Evolutionary conservation across 2,329 filamentous ascomycete genomes (phyloP), one percentile per base, ranked within the genome.

Genomic region (Colletotrichum caudatum): DNA sequence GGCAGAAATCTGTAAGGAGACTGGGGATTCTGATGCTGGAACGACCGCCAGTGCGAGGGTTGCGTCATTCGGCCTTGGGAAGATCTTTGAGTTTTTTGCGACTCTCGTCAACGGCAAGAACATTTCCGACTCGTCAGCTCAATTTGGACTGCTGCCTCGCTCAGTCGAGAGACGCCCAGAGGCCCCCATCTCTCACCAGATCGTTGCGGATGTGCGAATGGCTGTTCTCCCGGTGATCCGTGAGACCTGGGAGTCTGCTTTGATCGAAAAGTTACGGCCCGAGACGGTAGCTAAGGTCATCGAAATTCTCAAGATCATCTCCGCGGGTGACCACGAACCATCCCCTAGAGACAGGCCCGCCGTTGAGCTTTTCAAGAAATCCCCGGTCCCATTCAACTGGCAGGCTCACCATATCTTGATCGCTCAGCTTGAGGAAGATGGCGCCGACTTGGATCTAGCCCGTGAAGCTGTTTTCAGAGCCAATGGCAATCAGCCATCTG

Each of bases 151-250:
- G 26, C 76, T 81, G 3, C 75, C 78, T 7, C 78, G 80, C 16
- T 79, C 81, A n/a, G 76, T 76, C 6, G 85, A 86, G 20, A 81
- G 86, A 53, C 81, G 81, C 2, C 80, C 80, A 51, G 82, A 82
- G 33, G 76, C 79, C 3, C 81, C 83, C 29, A 78, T 85, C 12
- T 87, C 90, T 18, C 85, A 89, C 1, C 95, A 98, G 76, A 92
- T 98, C 66, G 84, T 98, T 18, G 90, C 98, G 7, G 95, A 98
- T 79, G 82, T 98, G 53, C 92, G 96, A 53, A 90, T 93, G 82
- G 89, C 91, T 35, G 89, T 98, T 35, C 83, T 98, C 18, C 93
- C 94, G 0, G 89, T 92, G 57, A 88, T 96, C 51, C 88, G 89
- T 68, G 88, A 91, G 58, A 88, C 98, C 37, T 99, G 96, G 97